Conservation (phyloP, 2,329 filamentous ascomycete genomes). For the Apiospora kogelbergensis region DNA sequence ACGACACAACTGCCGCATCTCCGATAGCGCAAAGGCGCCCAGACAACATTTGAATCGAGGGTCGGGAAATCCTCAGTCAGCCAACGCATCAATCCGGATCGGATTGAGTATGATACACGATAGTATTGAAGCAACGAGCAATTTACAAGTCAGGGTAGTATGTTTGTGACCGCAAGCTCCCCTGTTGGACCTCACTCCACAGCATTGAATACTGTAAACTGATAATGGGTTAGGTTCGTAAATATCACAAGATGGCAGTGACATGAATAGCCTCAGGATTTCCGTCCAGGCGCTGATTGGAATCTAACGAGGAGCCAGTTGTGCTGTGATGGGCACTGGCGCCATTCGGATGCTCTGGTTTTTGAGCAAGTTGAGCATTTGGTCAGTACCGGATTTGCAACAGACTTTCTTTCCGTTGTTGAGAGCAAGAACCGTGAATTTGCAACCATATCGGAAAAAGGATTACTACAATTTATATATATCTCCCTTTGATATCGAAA, state of each 20-base stretch:
- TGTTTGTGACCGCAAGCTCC: too few relatives aligned
- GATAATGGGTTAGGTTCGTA: neutral
- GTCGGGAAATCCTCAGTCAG: too few relatives aligned
- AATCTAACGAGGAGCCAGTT: neutral
- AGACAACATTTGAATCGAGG: too few relatives aligned
- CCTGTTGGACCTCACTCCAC: too few relatives aligned
- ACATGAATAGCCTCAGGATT: neutral
- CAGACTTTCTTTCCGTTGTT: neutral
- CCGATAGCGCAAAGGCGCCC: too few relatives aligned
- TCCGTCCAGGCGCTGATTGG: too few relatives aligned
- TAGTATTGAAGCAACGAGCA: too few relatives aligned
- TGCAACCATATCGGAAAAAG: neutral
- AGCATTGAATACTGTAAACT: neutral
- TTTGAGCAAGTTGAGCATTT: neutral
- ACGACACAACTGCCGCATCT: too few relatives aligned
- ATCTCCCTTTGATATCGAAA: neutral
- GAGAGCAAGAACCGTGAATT: neutral
- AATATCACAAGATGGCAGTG: neutral
- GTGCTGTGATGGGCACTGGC: neutral
- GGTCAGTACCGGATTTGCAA: neutral
- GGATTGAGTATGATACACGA: too few relatives aligned
- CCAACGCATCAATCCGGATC: too few relatives aligned
- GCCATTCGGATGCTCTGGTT: neutral
- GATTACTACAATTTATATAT: neutral
- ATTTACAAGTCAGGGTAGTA: too few relatives aligned